Evolutionary conservation across 345 rosid species (phyloP).

Genomic region (Citrus unshiu): DNA sequence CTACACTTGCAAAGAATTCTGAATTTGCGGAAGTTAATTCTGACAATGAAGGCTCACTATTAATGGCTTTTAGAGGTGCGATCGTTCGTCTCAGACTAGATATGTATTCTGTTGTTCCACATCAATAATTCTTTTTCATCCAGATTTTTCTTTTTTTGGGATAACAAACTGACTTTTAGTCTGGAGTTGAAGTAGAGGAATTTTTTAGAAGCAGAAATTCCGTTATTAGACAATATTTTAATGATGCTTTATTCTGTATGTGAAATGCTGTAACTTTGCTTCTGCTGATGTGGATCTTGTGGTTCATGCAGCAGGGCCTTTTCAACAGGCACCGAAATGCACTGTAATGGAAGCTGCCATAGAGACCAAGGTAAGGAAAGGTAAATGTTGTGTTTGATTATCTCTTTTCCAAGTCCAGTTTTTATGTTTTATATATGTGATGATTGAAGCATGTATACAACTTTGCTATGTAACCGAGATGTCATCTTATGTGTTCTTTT

Average conservation of each 20-base stretch:
- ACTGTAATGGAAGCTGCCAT: conserved; percentile 82
- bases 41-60: too few species aligned
- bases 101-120: not conserved
- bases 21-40: too few species aligned
- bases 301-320: conserved; percentile 90
- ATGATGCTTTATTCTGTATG: not conserved
- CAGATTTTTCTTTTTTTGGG: too few species aligned
- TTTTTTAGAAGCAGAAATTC: not conserved
- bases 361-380: conserved; percentile 94
- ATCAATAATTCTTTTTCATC: not conserved
- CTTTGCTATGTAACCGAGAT: too few species aligned
- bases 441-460: too few species aligned
- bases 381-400: conserved; percentile 20
- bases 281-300: conserved; percentile 77
- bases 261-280: conserved; percentile 2
- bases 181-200: not conserved
- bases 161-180: too few species aligned
- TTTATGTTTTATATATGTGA: not conserved
- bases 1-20: too few species aligned
- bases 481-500: too few species aligned
- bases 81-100: not conserved
- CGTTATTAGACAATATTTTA: too few species aligned
- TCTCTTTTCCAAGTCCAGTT: not conserved
- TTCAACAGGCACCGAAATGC: conserved; percentile 68
- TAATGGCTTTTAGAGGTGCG: not conserved